Conservation (phyloP, 257 asterid species). For the Thymus mandschuricus region DNA sequence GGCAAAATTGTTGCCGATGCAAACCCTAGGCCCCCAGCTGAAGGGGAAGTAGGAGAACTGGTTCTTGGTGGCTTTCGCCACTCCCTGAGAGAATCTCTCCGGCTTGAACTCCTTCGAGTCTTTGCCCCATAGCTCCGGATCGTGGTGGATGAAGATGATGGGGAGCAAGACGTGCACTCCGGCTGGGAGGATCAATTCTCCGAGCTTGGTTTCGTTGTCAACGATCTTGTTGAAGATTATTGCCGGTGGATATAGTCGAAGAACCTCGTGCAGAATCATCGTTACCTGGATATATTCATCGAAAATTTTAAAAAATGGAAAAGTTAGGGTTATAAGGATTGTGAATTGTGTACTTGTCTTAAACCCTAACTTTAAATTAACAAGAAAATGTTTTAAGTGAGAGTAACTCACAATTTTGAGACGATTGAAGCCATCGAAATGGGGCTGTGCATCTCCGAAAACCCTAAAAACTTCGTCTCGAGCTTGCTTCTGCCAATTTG, state of each 20-base stretch:
- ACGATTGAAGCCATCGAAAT: constrained; percentile 51
- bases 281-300: background rate
- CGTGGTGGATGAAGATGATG: constrained; percentile 44
- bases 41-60: constrained; percentile 46
- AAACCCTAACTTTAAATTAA: no score
- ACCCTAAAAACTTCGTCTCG: constrained; percentile 48
- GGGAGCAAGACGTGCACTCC: constrained; percentile 47
- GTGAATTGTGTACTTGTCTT: no score
- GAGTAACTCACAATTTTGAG: constrained; percentile 45
- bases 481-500: constrained; percentile 57
- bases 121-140: constrained; percentile 48
- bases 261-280: constrained; percentile 55
- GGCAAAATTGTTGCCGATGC: constrained; percentile 57
- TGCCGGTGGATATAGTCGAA: constrained; percentile 58
- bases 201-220: constrained; percentile 47
- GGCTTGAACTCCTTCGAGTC: constrained; percentile 59
- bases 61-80: constrained; percentile 51
- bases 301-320: no score
- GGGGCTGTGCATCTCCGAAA: constrained; percentile 40
- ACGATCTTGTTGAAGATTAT: constrained; percentile 33
- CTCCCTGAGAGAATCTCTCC: constrained; percentile 51
- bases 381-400: no score
- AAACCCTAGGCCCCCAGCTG: constrained; percentile 53
- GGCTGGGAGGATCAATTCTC: constrained; percentile 45
- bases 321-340: no score